Conservation (phyloP, 768 basidiomycete genomes). For the Crassisporium funariophilum region DNA sequence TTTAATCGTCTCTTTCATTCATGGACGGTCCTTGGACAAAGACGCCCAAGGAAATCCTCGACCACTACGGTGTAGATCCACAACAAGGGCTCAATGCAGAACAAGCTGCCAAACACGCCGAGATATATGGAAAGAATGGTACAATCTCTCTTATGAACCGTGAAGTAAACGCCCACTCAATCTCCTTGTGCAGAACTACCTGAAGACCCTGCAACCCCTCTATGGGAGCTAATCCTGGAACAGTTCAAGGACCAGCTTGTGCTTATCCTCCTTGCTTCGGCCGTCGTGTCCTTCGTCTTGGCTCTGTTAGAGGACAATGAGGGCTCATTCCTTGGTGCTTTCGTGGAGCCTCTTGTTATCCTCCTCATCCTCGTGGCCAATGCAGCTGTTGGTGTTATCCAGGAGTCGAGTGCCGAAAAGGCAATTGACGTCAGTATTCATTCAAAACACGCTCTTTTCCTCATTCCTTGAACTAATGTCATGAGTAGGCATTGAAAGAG, state of each 20-base stretch:
- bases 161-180: constrained; percentile 4
- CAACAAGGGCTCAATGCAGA: constrained; percentile 62
- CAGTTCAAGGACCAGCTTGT: constrained; percentile 99
- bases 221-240: constrained; percentile 95
- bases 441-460: neutral
- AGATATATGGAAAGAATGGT: constrained; percentile 89
- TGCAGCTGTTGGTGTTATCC: constrained; percentile 95
- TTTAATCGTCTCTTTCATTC: constrained; percentile 21
- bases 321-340: constrained; percentile 75
- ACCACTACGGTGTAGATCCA: constrained; percentile 70
- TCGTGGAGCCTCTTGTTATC: constrained; percentile 95
- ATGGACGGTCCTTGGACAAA: constrained; percentile 84
- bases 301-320: constrained; percentile 83
- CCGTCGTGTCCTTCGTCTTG: constrained; percentile 89
- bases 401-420: constrained; percentile 94
- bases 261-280: constrained; percentile 92
- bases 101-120: constrained; percentile 72
- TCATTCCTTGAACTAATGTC: constrained; percentile 4
- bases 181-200: constrained; percentile 68
- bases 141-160: constrained; percentile 17
- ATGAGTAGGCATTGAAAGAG: constrained; percentile 83
- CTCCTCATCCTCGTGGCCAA: constrained; percentile 95
- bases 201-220: constrained; percentile 86
- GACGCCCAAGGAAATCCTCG: constrained; percentile 66
- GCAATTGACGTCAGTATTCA: constrained; percentile 86